Conservation (phyloP, 1,284 basidiomycete species). For the Spongiforma sp. region DNA sequence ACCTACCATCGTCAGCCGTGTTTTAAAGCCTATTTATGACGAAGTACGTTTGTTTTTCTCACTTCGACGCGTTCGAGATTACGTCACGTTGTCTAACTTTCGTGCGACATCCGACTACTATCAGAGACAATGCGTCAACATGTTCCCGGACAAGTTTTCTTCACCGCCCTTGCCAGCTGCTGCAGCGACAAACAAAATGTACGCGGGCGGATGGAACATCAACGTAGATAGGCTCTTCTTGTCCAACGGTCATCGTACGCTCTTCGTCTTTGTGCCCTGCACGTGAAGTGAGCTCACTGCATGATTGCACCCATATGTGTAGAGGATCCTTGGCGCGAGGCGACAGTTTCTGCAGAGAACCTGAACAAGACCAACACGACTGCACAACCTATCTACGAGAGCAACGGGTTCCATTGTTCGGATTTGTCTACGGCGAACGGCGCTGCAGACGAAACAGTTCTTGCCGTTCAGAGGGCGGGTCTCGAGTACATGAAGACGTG, state of each 20-base stretch:
- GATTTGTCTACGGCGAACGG: constrained; percentile 55
- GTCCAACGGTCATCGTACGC: constrained; percentile 66
- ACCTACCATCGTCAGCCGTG: too few species aligned
- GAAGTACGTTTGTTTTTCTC: too few species aligned
- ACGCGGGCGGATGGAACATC: constrained; percentile 70
- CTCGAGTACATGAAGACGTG: constrained; percentile 54
- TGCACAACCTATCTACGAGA: constrained; percentile 57
- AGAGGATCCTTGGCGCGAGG: constrained; percentile 79
- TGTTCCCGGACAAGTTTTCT: too few species aligned
- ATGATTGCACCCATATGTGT: neutral
- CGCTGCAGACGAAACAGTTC: constrained; percentile 54
- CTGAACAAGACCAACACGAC: constrained; percentile 53
- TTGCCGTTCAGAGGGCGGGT: constrained; percentile 54
- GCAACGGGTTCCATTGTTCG: constrained; percentile 71
- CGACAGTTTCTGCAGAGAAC: constrained; percentile 65
- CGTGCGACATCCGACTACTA: too few species aligned
- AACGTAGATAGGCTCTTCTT: constrained; percentile 65
- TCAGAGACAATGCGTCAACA: too few species aligned
- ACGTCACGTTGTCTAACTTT: too few species aligned
- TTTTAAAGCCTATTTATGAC: too few species aligned
- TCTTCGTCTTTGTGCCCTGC: neutral
- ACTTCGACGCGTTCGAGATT: too few species aligned
- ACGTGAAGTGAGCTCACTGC: neutral
- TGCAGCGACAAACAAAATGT: constrained; percentile 50
- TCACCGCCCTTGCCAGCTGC: constrained; percentile 45